phyloP scores from a whole-genome alignment of 768 basidiomycete genomes.

The Mycena galericulata region DNA sequence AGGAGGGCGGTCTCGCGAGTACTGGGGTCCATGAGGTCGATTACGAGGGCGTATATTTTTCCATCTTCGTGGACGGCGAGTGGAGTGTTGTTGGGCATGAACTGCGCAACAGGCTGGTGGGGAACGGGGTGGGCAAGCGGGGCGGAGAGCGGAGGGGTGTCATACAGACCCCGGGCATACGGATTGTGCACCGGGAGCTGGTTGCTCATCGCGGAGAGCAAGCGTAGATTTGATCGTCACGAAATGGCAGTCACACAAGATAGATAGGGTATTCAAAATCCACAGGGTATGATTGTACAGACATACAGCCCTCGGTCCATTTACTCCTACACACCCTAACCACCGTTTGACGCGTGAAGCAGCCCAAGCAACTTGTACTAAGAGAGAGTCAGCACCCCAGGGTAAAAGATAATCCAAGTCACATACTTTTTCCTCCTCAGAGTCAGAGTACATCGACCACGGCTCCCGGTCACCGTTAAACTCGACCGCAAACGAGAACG shows the following conservation, averaged over 20 bases:
- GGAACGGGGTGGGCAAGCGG: conserved; percentile 69
- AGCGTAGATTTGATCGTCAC: too few species aligned
- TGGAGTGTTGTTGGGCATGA: conserved; percentile 49
- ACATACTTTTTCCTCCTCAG: conserved; percentile 71
- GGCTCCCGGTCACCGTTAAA: conserved; percentile 60
- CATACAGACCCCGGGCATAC: conserved; percentile 71
- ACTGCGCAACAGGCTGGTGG: conserved; percentile 58
- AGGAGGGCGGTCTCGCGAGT: conserved; percentile 92
- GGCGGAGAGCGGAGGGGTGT: conserved; percentile 71
- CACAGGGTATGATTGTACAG: not conserved
- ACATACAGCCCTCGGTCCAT: not conserved
- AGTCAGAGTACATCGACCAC: conserved; percentile 73
- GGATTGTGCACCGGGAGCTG: conserved; percentile 69
- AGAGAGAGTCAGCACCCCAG: conserved; percentile 21
- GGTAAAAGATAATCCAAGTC: not conserved
- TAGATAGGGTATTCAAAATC: conserved; percentile 18
- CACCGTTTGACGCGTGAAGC: conserved; percentile 44
- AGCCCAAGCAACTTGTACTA: conserved; percentile 63
- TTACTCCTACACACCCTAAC: not conserved
- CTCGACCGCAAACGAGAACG: conserved; percentile 74
- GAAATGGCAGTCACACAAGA: too few species aligned
- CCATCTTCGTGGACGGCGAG: conserved; percentile 62
- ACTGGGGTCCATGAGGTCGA: conserved; percentile 84
- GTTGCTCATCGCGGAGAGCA: conserved; percentile 59
- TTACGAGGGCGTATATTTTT: conserved; percentile 92